Evolutionary conservation across 1,284 basidiomycete species (phyloP), one percentile per base, ranked within the genome.

Genomic region (Ceratobasidium sp.): DNA sequence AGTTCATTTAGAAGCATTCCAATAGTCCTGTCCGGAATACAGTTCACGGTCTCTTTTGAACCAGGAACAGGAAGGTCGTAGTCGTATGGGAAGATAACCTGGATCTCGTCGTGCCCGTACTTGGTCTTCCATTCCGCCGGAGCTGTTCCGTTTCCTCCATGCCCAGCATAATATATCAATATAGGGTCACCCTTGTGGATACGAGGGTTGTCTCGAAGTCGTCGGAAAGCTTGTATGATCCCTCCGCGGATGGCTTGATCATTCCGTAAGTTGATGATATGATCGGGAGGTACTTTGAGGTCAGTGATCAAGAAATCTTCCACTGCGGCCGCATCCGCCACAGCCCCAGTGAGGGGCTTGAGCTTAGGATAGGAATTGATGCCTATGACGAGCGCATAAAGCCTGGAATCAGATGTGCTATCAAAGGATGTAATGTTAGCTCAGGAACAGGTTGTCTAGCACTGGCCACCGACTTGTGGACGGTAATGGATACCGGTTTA

Each of bases 61-160:
- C 72, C 72, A 0, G 44, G 9, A 23, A 39, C 12, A 9, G 26
- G 18, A 2, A 40, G 13, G 15, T 66, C 26, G 26, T 75, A 75
- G 39, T 75, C 72, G 13, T 64, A 55, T 10, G 72, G 72, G 49
- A 75, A 75, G 18, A 75, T 75, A 33, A 75, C 72, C 39, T 75
- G 72, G 28, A 75, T 66, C 9, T 75, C 51, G 26, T 68, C 66
- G 28, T 40, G n/a, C 12, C 58, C 44, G 44, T 61, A 49, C 40
- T 39, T 23, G 12, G 7, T 18, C 20, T 66, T 75, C 72, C 61
- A 67, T n/a, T 66, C 61, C 6, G 33, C 7, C 18, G 73, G 53
- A 18, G 73, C 61, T 23, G 64, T 55, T 7, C n/a, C 49, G 9
- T 51, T n/a, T 5, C 73, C 73, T 9, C 73, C 73, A 40, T 76